Base-by-base conservation (phyloP, 306 rosid genomes). In the Prunus fruticosa region DNA sequence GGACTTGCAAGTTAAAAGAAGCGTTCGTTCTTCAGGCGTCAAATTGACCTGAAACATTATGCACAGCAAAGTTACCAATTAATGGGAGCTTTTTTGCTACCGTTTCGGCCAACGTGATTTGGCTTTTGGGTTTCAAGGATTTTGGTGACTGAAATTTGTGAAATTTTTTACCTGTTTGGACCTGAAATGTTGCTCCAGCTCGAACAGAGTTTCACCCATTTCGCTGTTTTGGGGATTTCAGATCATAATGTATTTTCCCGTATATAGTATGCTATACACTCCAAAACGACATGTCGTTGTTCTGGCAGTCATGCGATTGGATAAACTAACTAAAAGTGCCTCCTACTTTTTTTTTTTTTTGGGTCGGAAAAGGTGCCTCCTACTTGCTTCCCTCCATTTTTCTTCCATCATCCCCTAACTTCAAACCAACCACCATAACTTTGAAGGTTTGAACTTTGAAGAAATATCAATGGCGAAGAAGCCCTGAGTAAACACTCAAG, bases 161-260 rank as follows among this genome's bases (percentile, higher is more conserved):
- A 27, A 51, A 53, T 3, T 7, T 10, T 14, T 23, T 75, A 87
- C 93, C 86, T 75, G 43, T 81, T 81, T 85, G 76, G 88, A 81
- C 66, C 49, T 70, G 69, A 89, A 79, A 83, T 30, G 71, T 14
- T 79, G 71, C 45, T 85, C 81, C 34, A 89, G 82, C 5, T 81
- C 81, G 54, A 69, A 60, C 19, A 89, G 72, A 49, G 76, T 72
- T 64, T 77, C 91, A 3, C 78, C 89, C 93, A 87, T 83, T 74
- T 60, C 5, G 34, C 51, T 71, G 19, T 13, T 6, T 18, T 63
- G 27, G 11, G 32, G 20, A 3, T 67, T 68, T 50, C 38, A 51
- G 76, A 62, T 71, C 51, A 6, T 38, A 0, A 16, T 3, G 45
- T 18, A 2, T 41, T 23, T 41, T 18, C 7, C 13, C 9, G 10